Conservation (phyloP, 495 filamentous ascomycete species). For the Terfezia claveryi region DNA sequence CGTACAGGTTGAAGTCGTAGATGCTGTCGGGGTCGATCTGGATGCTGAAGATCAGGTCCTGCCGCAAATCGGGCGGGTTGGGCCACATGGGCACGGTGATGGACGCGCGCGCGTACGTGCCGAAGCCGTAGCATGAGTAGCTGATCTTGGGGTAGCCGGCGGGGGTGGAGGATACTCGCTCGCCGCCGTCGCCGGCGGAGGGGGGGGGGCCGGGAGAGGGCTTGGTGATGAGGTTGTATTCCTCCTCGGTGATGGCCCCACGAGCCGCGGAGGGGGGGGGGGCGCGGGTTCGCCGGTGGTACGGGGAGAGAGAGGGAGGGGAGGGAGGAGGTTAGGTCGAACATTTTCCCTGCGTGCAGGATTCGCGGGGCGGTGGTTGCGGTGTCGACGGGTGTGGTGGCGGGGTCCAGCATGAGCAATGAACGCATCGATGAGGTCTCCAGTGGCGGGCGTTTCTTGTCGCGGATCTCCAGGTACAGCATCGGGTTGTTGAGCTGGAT, state of each 20-base stretch:
- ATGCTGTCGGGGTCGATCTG: background rate
- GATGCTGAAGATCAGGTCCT: constrained; percentile 6
- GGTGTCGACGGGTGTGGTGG: background rate
- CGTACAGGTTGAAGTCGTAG: background rate
- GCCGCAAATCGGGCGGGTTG: background rate
- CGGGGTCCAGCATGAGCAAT: background rate
- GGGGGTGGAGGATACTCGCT: background rate
- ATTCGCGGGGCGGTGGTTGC: background rate
- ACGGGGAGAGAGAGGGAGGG: background rate
- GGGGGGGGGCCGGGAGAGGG: background rate
- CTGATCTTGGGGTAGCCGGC: background rate
- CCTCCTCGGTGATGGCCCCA: background rate
- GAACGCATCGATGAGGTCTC: background rate
- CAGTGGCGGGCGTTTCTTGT: constrained; percentile 2
- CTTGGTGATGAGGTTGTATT: background rate
- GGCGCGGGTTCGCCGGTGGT: background rate
- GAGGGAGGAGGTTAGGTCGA: background rate
- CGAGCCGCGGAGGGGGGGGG: background rate
- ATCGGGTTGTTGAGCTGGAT: constrained; percentile 14
- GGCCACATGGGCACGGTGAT: background rate
- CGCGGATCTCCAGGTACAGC: constrained; percentile 4
- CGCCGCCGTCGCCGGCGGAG: background rate
- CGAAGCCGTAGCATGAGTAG: background rate
- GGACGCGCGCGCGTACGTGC: background rate
- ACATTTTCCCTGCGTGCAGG: background rate